Evolutionary conservation across 495 filamentous ascomycete species (phyloP), one percentile per base, ranked within the genome.

Genomic region (Lindgomyces ingoldianus): DNA sequence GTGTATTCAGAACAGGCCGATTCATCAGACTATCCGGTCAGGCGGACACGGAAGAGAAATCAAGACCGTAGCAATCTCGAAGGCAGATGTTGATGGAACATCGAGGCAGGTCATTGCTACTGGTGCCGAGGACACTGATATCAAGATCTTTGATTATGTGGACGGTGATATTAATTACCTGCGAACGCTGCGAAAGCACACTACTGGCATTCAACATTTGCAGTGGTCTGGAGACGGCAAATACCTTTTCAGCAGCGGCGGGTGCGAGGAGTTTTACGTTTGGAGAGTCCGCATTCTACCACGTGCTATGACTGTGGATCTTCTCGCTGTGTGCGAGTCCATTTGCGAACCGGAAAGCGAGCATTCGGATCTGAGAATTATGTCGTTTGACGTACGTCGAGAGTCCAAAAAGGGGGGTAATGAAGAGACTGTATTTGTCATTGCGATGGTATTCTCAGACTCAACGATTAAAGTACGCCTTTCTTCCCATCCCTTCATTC

Each of bases 31-130:
- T 0, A 69, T 96, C 1, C 84, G 85, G 26, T 55, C 70, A 0
- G 94, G 94, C 0, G 83, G 84, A 0, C 94, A 99, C 74, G 94
- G 94, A 0, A 76, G 94, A 33, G 94, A 99, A 77, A 89, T 97
- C 64, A 93, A 93, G 74, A 80, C 87, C 1, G 77, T 87, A 62
- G 85, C 89, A n/a, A 71, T 86, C 6, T 81, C 76, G 3, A n/a
- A 16, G 4, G 74, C 71, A 6, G 25, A n/a, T 1, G 29, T 16
- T 2, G 19, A 51, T 9, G 51, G 24, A n/a, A n/a, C 22, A 27
- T 12, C 2, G n/a, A 58, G 26, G 29, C 70, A 72, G 30, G 26
- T 87, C 18, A 74, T 96, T 41, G 93, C 90, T 0, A 98, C 93
- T 0, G 94, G 89, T 0, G 88, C 91, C 0, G 94, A 98, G 75